Evolutionary conservation across 179 eudicot genomes (phyloP), one percentile per base, ranked within the genome.

Genomic region (Drosera spatulata): DNA sequence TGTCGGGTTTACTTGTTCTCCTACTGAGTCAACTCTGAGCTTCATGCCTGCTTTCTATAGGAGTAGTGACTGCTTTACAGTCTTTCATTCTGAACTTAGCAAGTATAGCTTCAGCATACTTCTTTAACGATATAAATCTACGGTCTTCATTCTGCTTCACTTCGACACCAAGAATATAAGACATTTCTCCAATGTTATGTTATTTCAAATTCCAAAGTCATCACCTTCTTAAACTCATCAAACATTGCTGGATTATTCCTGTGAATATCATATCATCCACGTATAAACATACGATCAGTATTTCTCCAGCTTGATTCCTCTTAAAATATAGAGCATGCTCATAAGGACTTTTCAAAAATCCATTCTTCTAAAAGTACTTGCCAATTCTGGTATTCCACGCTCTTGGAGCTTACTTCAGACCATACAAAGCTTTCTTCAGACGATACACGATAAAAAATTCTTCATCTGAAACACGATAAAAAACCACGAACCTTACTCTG

Each of bases 401-500:
- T 10, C 42, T 56, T 59, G 53, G 52, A 2, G 52, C 52, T 46
- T 59, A 11, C 10, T 59, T 59, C 7, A 59, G 52, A 13, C 62
- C 41, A 37, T 59, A 59, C 12, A 59, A 4, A 15, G 62, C 39
- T 10, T 59, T 59, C 39, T 45, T 47, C 45, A 59, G 61, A 40
- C 37, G 45, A 2, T 2, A 45, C 7, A 47, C 52, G n/a, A n/a
- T n/a, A n/a, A n/a, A n/a, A n/a, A n/a, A n/a, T n/a, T n/a, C n/a
- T n/a, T n/a, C n/a, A n/a, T n/a, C n/a, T n/a, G n/a, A n/a, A n/a
- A n/a, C n/a, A n/a, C n/a, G n/a, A n/a, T n/a, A n/a, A n/a, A n/a
- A n/a, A n/a, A n/a, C n/a, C n/a, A n/a, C n/a, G n/a, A n/a, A n/a
- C n/a, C n/a, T n/a, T n/a, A n/a, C n/a, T n/a, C n/a, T n/a, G n/a